These are phyloP conservation scores for Cryptococcus deneoformans DNA, from an alignment of 1,284 basidiomycete species.

Conservation along the genomic window DNA sequence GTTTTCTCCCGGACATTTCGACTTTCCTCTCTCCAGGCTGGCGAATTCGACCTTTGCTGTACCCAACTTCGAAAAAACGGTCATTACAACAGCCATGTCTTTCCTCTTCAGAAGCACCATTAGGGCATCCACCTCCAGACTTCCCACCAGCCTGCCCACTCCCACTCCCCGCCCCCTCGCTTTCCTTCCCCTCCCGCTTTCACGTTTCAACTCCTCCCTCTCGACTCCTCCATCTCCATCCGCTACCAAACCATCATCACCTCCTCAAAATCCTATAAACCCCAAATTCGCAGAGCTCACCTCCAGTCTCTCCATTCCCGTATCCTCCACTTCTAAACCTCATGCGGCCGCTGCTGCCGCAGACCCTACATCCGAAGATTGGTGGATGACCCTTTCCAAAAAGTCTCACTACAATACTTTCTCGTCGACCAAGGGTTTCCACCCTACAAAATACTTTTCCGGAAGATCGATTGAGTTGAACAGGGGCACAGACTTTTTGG, in stretches of 20 bases:
- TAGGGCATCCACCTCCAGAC: conserved; percentile 2
- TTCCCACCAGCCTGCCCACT: neutral
- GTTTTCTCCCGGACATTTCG: neutral
- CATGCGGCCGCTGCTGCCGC: neutral
- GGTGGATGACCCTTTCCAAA: conserved; percentile 3
- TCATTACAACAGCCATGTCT: conserved; percentile 1
- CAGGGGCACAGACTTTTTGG: conserved; percentile 19
- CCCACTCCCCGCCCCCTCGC: neutral
- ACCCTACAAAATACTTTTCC: conserved; percentile 3
- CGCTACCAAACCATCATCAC: too few species aligned
- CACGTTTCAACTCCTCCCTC: neutral
- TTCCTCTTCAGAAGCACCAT: conserved; percentile 7
- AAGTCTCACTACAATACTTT: neutral
- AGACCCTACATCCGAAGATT: neutral
- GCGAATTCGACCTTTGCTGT: neutral
- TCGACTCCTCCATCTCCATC: neutral
- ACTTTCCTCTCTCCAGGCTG: neutral
- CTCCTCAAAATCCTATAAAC: too few species aligned
- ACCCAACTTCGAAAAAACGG: neutral
- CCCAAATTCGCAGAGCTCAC: too few species aligned
- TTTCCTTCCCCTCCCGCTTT: neutral
- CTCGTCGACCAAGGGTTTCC: neutral
- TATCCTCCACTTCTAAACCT: neutral
- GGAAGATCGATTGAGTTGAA: conserved; percentile 9
- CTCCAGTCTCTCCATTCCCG: neutral